Base-by-base conservation (phyloP, 2,329 filamentous ascomycete species). In the Talaromyces sp. region DNA sequence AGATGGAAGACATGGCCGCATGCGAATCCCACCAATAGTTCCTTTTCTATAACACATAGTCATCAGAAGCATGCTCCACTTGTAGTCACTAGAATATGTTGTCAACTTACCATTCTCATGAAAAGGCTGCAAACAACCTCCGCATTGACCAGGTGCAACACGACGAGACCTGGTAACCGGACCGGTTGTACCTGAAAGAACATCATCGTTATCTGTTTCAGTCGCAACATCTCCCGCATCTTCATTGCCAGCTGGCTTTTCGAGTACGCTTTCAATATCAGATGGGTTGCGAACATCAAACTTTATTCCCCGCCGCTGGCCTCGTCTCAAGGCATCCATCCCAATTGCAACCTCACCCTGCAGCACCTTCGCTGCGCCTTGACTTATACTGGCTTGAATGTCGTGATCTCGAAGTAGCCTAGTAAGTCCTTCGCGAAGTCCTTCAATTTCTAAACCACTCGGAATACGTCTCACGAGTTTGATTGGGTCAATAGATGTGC, bases 331-430 rank as follows among this genome's bases (percentile, higher is more conserved):
- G 3, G 88, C 88, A 60, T 89, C 89, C 85, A 98, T 96, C 0
- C 91, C 92, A 4, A 86, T 84, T 0, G 90, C 89, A 0, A 99
- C 94, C 78, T 99, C 95, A 65, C 93, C 92, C 60, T 91, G 84
- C 49, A 98, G 82, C 0, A 98, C 93, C 63, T 88, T 87, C 0
- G 95, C 93, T 3, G 96, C 95, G 0, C 95, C 95, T 51, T 90
- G 89, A 69, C 91, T 94, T 74, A 99, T 97, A 71, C 91, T 95
- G 74, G 91, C 88, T 79, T 98, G 95, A 53, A 99, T 91, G 74
- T 98, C 95, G 74, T 97, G 93, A 77, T 99, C 95, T 71, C 94
- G 90, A 75, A 99, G 91, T 82, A 99, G 93, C 65, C 93, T 90
- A 53, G 90, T 90, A 3, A 99, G 84, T 0, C 94, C 95, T 68